Percentiles rank a stretch among this genome's conserved stretches.
Conservation (phyloP, 495 filamentous ascomycete genomes). For the Acidiella bohemica region DNA sequence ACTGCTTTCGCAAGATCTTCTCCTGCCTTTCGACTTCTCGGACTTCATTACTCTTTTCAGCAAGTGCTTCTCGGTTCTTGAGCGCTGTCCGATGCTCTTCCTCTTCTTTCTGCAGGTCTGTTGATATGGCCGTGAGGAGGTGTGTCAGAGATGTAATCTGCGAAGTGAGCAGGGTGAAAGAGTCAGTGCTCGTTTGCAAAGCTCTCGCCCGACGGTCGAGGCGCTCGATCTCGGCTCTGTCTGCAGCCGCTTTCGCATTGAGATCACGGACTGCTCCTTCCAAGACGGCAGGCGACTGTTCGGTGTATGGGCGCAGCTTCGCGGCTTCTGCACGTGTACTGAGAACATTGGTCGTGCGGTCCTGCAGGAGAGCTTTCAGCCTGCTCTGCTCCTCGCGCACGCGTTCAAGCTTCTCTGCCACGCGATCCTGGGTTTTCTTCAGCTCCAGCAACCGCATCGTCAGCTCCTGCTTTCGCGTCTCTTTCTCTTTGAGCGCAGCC, state of each 20-base stretch:
- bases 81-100: conserved; percentile 68
- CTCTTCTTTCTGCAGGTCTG: conserved; percentile 76
- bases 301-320: conserved; percentile 81
- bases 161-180: conserved; percentile 65
- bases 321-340: conserved; percentile 58
- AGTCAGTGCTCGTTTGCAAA: conserved; percentile 82
- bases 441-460: conserved; percentile 66
- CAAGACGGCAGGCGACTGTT: conserved; percentile 70
- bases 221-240: conserved; percentile 71
- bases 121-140: conserved; percentile 72
- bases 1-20: conserved; percentile 65
- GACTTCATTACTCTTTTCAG: conserved; percentile 74
- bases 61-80: conserved; percentile 71
- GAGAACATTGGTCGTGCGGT: conserved; percentile 54
- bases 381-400: conserved; percentile 58
- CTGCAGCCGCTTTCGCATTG: conserved; percentile 54
- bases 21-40: conserved; percentile 83
- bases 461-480: conserved; percentile 68
- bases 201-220: conserved; percentile 76
- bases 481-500: conserved; percentile 63
- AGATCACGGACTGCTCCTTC: conserved; percentile 73
- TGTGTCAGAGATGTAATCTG: conserved; percentile 79
- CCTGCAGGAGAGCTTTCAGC: conserved; percentile 59
- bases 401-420: conserved; percentile 63
- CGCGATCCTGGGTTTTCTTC: conserved; percentile 59